Evolutionary conservation across 2,329 filamentous ascomycete species (phyloP), one percentile per base, ranked within the genome.

Genomic region (Nothophoma quercina): DNA sequence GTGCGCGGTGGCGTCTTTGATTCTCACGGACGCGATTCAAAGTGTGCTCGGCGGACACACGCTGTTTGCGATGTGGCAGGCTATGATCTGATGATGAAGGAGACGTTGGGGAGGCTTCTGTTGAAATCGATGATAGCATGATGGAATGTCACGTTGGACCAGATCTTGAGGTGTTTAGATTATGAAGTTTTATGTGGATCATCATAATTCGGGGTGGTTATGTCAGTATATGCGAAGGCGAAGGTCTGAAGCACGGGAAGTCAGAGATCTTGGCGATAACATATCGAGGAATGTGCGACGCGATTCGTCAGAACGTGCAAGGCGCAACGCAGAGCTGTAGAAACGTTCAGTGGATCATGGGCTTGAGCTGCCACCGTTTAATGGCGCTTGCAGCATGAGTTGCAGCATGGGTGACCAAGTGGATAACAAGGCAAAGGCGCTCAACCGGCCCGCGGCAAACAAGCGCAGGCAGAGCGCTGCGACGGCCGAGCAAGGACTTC

Each of bases 1-100:
- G 69, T 7, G 78, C 78, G 4, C 80, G 77, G 58, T 83, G 80
- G 19, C 79, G 75, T 30, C 80, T 77, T 60, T 83, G 79, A 56
- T 83, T 83, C 36, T 83, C 76, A n/a, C 79, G 78, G 13, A 80
- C 75, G 7, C 80, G 74, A 43, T 63, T 66, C 18, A 77, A 56
- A 0, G 74, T 70, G 57, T 76, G 71, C 38, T 70, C 68, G 35
- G 73, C 64, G 19, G 69, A 64, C 7, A 72, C 70, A 21, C 65
- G 64, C 19, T 53, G 41, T 48, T 54, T 63, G 39, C 61, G 58
- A 4, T 43, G 53, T 7, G 47, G 15, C 13, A 56, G 48, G 10
- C 56, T 43, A 26, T 51, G 54, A n/a, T 46, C 43, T 21, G 55
- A 46, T 13, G 46, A 42, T n/a, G 39, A 49, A 33, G 1, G 46